Conservation (phyloP, 2,329 filamentous ascomycete species). For the Ramularia endophylla region DNA sequence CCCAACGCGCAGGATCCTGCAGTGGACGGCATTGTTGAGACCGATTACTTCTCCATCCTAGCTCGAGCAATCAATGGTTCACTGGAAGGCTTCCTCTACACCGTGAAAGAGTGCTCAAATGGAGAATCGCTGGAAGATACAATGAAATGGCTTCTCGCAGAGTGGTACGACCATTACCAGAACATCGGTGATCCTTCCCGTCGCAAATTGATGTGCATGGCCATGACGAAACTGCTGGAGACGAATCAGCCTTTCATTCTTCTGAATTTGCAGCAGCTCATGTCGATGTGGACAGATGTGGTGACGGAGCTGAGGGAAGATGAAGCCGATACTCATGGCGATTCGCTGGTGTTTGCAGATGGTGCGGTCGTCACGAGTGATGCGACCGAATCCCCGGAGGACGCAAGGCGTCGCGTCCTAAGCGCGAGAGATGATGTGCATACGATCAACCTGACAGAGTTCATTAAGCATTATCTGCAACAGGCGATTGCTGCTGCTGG, state of each 20-base stretch:
- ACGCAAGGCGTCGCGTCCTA: slow-evolving; percentile 44
- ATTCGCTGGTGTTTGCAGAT: slow-evolving; percentile 37
- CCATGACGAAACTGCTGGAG: slow-evolving; percentile 65
- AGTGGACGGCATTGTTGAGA: slow-evolving; percentile 69
- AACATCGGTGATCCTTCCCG: slow-evolving; percentile 59
- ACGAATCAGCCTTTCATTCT: slow-evolving; percentile 46
- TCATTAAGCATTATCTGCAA: slow-evolving; percentile 57
- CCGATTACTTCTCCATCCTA: slow-evolving; percentile 79
- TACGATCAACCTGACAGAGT: slow-evolving; percentile 57
- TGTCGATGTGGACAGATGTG: slow-evolving; percentile 69
- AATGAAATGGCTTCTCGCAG: slow-evolving; percentile 47
- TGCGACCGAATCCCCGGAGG: slow-evolving; percentile 39
- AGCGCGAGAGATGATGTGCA: slow-evolving; percentile 61
- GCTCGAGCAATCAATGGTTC: slow-evolving; percentile 70
- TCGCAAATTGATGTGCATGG: slow-evolving; percentile 67
- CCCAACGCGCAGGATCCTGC: slow-evolving; percentile 65
- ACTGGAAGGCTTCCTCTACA: slow-evolving; percentile 59
- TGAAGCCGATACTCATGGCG: slow-evolving; percentile 22
- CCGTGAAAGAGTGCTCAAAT: slow-evolving; percentile 36
- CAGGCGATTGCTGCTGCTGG: slow-evolving; percentile 55
- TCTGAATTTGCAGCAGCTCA: slow-evolving; percentile 59
- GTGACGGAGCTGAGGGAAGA: slow-evolving; percentile 57
- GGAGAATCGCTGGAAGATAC: slow-evolving; percentile 27
- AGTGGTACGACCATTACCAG: slow-evolving; percentile 64
- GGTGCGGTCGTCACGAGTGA: slow-evolving; percentile 3